These are phyloP conservation scores for Pisolithus sp. DNA, from an alignment of 768 basidiomycete species.

Conservation along the genomic window DNA sequence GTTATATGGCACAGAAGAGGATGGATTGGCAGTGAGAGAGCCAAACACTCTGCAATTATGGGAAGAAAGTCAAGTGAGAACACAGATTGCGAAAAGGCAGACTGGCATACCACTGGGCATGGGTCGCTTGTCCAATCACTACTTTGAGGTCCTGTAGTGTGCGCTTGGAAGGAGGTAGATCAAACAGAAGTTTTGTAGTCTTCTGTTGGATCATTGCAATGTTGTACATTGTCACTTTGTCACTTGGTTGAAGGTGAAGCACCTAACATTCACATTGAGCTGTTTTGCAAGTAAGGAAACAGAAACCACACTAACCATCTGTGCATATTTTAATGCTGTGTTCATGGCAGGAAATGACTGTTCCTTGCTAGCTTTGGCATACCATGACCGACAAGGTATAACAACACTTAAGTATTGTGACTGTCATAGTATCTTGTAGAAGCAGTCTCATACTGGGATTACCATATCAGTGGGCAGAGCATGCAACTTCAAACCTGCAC, in stretches of 20 bases:
- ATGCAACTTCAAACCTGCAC: neutral
- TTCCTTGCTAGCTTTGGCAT: slow-evolving; percentile 88
- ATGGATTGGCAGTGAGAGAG: slow-evolving; percentile 72
- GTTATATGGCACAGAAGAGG: slow-evolving; percentile 73
- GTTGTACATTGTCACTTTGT: slow-evolving; percentile 90
- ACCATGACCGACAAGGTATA: slow-evolving; percentile 92
- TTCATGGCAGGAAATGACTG: slow-evolving; percentile 77
- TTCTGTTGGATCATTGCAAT: slow-evolving; percentile 99
- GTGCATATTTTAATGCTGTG: slow-evolving; percentile 77
- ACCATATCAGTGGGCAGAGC: neutral
- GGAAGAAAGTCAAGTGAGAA: neutral
- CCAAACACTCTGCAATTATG: slow-evolving; percentile 53
- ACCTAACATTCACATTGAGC: slow-evolving; percentile 44
- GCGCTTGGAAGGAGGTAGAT: slow-evolving; percentile 69
- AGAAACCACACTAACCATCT: slow-evolving; percentile 46
- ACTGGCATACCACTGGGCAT: slow-evolving; percentile 73
- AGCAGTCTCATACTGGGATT: slow-evolving; percentile 81
- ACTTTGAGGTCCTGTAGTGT: slow-evolving; percentile 36
- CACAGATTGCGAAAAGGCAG: neutral
- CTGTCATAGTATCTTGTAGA: slow-evolving; percentile 70
- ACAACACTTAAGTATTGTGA: slow-evolving; percentile 69
- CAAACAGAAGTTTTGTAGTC: slow-evolving; percentile 82
- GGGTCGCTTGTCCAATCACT: slow-evolving; percentile 73
- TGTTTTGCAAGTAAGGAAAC: neutral
- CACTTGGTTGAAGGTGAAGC: slow-evolving; percentile 72